phyloP scores from a whole-genome alignment of 306 rosid species.

The Quercus robur region DNA sequence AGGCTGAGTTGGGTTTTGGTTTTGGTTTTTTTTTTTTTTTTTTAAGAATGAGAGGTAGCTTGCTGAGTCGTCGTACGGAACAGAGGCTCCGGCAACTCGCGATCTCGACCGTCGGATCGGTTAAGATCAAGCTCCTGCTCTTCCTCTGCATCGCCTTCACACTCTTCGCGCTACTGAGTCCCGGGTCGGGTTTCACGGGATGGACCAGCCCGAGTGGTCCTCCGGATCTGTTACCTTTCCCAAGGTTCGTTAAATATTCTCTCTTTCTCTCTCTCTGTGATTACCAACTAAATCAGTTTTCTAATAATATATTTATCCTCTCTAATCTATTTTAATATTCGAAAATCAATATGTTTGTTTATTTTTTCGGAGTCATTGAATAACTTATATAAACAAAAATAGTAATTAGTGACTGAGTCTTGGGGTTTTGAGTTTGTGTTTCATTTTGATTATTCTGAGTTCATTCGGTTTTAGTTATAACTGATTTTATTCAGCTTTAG shows the following conservation, averaged over 20 bases:
- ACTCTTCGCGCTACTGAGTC: slow-evolving; percentile 42
- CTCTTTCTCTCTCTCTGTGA: background rate
- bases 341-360: background rate
- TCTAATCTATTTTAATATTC: background rate
- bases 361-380: slow-evolving; percentile 3
- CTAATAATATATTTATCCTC: background rate
- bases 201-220: slow-evolving; percentile 40
- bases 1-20: too few species aligned
- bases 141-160: slow-evolving; percentile 59
- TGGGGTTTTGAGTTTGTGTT: background rate
- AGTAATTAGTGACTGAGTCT: background rate
- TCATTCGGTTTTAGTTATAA: background rate
- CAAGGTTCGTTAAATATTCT: slow-evolving; percentile 47
- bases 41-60: slow-evolving; percentile 61
- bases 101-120: slow-evolving; percentile 62
- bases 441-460: background rate
- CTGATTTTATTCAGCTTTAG: slow-evolving; percentile 13
- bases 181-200: slow-evolving; percentile 46
- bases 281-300: background rate
- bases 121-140: slow-evolving; percentile 69
- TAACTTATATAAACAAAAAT: background rate
- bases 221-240: slow-evolving; percentile 27
- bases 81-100: slow-evolving; percentile 62
- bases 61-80: slow-evolving; percentile 60
- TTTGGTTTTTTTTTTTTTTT: too few species aligned